Evolutionary conservation across 2,329 filamentous ascomycete genomes (phyloP).

Genomic region (Phoma sp.): DNA sequence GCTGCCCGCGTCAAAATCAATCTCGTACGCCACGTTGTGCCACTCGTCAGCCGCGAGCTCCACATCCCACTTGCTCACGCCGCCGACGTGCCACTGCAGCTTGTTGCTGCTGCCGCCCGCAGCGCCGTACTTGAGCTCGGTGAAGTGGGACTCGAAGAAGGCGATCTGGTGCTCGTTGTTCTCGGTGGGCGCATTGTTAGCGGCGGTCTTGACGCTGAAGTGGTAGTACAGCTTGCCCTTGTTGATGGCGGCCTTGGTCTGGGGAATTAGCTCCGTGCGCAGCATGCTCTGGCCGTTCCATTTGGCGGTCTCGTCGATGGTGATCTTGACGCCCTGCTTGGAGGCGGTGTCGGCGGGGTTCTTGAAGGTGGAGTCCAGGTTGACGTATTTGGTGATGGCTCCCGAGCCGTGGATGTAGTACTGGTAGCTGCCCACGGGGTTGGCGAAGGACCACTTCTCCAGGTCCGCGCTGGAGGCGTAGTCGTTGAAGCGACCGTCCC

Average conservation of each 20-base stretch:
- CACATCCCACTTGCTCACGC: slow-evolving; percentile 66
- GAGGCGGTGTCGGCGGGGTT: slow-evolving; percentile 68
- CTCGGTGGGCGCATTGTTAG: slow-evolving; percentile 64
- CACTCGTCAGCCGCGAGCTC: slow-evolving; percentile 68
- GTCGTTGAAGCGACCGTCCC: slow-evolving; percentile 72
- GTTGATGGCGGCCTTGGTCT: slow-evolving; percentile 69
- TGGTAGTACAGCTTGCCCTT: slow-evolving; percentile 72
- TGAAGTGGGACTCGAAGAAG: slow-evolving; percentile 74
- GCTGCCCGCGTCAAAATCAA: slow-evolving; percentile 67
- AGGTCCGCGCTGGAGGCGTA: slow-evolving; percentile 62
- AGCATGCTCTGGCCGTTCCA: slow-evolving; percentile 76
- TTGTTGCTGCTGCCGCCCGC: slow-evolving; percentile 57
- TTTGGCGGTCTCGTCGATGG: slow-evolving; percentile 67
- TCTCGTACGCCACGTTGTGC: slow-evolving; percentile 79
- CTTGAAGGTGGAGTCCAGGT: slow-evolving; percentile 69
- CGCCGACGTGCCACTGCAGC: slow-evolving; percentile 69
- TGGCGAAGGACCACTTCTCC: slow-evolving; percentile 68
- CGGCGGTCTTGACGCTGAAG: slow-evolving; percentile 68
- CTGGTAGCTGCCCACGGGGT: slow-evolving; percentile 72
- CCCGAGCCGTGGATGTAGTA: slow-evolving; percentile 76
- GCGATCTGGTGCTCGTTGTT: slow-evolving; percentile 71
- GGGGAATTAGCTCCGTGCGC: slow-evolving; percentile 74
- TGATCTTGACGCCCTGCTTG: slow-evolving; percentile 71
- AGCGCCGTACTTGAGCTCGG: slow-evolving; percentile 71
- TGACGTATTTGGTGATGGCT: slow-evolving; percentile 65